Evolutionary conservation across 2,329 filamentous ascomycete species (phyloP).

Genomic region (Aplosporella prunicola): DNA sequence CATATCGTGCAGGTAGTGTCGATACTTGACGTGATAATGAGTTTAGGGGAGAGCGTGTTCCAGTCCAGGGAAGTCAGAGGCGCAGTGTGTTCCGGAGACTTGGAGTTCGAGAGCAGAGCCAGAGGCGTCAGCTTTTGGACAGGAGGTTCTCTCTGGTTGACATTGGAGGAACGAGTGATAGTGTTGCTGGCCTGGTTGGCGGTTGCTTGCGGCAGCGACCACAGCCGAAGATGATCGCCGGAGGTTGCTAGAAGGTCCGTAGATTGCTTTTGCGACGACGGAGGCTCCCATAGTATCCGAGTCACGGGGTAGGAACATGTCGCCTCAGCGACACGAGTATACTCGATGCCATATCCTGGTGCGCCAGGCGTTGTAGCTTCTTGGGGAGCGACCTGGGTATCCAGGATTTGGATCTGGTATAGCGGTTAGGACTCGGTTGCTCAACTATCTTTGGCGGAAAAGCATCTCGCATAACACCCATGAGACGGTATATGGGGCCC

Average conservation of each 20-base stretch:
- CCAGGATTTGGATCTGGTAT: constrained; percentile 84
- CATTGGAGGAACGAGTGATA: constrained; percentile 55
- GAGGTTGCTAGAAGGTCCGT: constrained; percentile 93
- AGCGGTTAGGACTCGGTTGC: neutral
- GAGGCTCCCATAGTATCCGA: constrained; percentile 88
- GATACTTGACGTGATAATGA: constrained; percentile 95
- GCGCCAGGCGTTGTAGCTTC: constrained; percentile 58
- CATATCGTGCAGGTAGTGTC: constrained; percentile 99
- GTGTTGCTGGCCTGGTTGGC: constrained; percentile 55
- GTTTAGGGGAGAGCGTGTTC: constrained; percentile 92
- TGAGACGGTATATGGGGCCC: too few relatives aligned
- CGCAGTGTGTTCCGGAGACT: constrained; percentile 95
- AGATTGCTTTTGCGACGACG: constrained; percentile 86
- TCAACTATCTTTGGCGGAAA: neutral
- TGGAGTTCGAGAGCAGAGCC: constrained; percentile 90
- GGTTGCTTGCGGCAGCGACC: constrained; percentile 64
- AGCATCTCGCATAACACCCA: neutral
- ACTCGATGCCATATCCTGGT: constrained; percentile 72
- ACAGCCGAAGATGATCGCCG: constrained; percentile 84
- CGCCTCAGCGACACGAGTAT: constrained; percentile 87
- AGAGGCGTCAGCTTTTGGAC: constrained; percentile 82
- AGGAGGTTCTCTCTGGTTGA: constrained; percentile 50
- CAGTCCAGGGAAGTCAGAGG: constrained; percentile 94
- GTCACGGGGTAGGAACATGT: constrained; percentile 98
- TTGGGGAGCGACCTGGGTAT: constrained; percentile 68